Evolutionary conservation across 2,329 filamentous ascomycete species (phyloP), one percentile per base, ranked within the genome.

Genomic region (Penicillium hordei): DNA sequence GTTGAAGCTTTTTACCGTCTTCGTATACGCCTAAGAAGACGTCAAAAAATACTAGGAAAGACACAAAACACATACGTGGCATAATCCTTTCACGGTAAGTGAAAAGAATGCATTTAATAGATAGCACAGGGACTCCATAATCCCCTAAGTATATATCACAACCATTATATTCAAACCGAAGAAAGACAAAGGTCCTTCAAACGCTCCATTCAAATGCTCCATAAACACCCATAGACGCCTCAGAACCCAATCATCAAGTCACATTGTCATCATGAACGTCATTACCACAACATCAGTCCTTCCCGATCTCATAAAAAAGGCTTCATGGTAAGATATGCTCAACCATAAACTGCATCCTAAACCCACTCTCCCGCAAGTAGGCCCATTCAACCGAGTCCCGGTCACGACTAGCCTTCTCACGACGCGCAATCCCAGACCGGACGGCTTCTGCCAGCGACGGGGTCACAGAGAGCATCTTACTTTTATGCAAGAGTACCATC

Each of bases 351-450:
- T 60, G 61, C 57, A 80, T 64, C 52, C 75, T 70, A 59, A 76
- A 68, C 15, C 71, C 74, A 65, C 78, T 79, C 62, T 79, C 78
- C 34, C 71, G 58, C 51, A 78, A 60, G 70, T 74, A 75, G 38
- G 58, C 58, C 72, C 70, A 73, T 59, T 76, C 74, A 61, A 71
- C 54, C 63, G 74, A 66, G 60, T 73, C 66, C 36, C 68, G 65
- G 61, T 74, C 60, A 33, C 68, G 68, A 36, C 65, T 72, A 31
- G 69, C 75, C 59, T 73, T 77, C 0, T 73, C 72, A 8, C 75
- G 71, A n/a, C 86, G 76, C 2, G 76, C 79, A 33, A 87, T 83
- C 0, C 86, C 87, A 19, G 66, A 59, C 58, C 83, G 75, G n/a
- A 84, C 75, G 0, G 82, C 80, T 0, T 69, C 55, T 38, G 74